These are phyloP conservation scores for Imleria badia DNA, from an alignment of 768 basidiomycete genomes.

Conservation along the genomic window DNA sequence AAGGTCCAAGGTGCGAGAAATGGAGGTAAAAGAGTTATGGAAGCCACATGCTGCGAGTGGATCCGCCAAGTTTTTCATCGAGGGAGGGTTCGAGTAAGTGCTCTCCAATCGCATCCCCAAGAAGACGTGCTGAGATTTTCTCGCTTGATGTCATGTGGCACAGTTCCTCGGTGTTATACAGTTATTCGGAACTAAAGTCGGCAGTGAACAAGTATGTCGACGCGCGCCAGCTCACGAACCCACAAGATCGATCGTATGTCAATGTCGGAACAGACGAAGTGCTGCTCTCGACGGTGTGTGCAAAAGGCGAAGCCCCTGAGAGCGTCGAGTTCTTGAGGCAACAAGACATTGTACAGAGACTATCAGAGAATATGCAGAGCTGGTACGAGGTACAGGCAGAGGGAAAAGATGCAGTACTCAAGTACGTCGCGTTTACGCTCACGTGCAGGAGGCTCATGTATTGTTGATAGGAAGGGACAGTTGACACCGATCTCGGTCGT, in stretches of 20 bases:
- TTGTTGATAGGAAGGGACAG: constrained; percentile 63
- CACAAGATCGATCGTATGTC: constrained; percentile 65
- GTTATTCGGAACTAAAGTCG: constrained; percentile 52
- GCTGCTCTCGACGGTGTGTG: constrained; percentile 37
- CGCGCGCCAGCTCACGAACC: constrained; percentile 60
- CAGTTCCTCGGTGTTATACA: constrained; percentile 57
- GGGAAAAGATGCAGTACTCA: constrained; percentile 55
- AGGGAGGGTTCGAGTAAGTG: constrained; percentile 60
- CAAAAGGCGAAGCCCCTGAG: constrained; percentile 31
- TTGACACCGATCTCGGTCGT: constrained; percentile 68
- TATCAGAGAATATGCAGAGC: constrained; percentile 68
- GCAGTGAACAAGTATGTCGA: constrained; percentile 64
- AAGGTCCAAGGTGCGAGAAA: constrained; percentile 45
- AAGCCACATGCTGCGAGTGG: constrained; percentile 57
- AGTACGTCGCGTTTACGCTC: constrained; percentile 43
- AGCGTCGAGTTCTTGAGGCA: constrained; percentile 59
- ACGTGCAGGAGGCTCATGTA: neutral
- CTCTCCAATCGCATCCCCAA: neutral
- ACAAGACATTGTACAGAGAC: constrained; percentile 55
- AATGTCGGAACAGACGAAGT: constrained; percentile 53
- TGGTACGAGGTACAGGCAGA: constrained; percentile 67
- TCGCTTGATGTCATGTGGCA: neutral
- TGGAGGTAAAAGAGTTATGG: constrained; percentile 70
- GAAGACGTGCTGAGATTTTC: neutral
- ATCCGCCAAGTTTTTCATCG: constrained; percentile 61